phyloP scores from a whole-genome alignment of 1,284 basidiomycete genomes.

The Lignosus rhinocerotis region DNA sequence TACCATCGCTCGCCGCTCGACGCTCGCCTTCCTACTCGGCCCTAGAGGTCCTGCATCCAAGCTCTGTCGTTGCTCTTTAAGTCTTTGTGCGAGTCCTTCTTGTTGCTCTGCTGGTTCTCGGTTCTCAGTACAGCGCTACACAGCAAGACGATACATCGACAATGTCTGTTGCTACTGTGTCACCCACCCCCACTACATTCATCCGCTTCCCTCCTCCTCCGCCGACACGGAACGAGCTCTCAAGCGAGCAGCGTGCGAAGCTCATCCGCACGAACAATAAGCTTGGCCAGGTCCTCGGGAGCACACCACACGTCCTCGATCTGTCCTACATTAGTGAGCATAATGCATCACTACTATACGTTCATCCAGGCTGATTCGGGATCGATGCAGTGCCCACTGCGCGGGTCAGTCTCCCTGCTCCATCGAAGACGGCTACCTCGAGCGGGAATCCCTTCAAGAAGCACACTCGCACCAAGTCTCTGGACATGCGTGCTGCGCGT shows the following conservation, averaged over 20 bases:
- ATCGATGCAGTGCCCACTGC: not conserved
- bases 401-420: conserved; percentile 6
- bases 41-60: conserved; percentile 20
- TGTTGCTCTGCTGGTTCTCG: not conserved
- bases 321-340: conserved; percentile 16
- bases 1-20: conserved; percentile 14
- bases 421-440: conserved; percentile 11
- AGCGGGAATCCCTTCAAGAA: conserved; percentile 14
- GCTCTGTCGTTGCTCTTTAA: conserved; percentile 1
- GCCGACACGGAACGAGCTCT: conserved; percentile 59
- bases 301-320: conserved; percentile 61
- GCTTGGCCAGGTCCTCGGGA: conserved; percentile 59
- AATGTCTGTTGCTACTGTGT: not conserved
- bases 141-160: not conserved
- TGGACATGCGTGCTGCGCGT: conserved; percentile 14
- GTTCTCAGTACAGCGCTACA: not conserved
- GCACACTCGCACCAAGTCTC: conserved; percentile 22
- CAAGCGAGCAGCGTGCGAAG: conserved; percentile 51
- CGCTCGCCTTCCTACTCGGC: conserved; percentile 6
- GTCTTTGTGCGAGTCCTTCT: not conserved
- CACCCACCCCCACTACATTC: conserved; percentile 16
- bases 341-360: not conserved
- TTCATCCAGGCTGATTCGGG: not conserved
- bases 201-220: conserved; percentile 56
- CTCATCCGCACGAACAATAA: conserved; percentile 62